Percentiles rank a stretch among this genome's conserved stretches.
phyloP scores from a whole-genome alignment of 2,329 filamentous ascomycete species.

The Fusarium sp. region DNA sequence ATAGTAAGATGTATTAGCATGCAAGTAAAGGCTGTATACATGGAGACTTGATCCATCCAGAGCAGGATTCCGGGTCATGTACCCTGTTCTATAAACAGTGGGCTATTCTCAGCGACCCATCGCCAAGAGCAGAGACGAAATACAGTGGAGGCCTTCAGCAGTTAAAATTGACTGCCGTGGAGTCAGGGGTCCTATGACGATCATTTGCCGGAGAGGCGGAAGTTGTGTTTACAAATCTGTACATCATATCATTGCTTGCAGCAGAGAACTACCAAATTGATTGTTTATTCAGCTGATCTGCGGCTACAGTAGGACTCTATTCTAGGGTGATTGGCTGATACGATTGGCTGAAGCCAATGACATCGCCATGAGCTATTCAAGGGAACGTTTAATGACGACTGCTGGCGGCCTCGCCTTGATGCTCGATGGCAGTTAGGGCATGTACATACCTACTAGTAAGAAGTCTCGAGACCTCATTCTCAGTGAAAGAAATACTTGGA shows the following conservation, averaged over 20 bases:
- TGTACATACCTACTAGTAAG: neutral
- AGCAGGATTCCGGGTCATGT: neutral
- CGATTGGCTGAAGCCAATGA: constrained; percentile 13
- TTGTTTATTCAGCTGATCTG: neutral
- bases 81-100: neutral
- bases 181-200: constrained; percentile 15
- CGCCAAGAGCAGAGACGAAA: constrained; percentile 3
- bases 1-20: neutral
- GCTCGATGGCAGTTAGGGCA: neutral
- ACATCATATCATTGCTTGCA: constrained; percentile 3
- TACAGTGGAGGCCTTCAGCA: neutral
- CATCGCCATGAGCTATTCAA: neutral
- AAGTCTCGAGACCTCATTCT: neutral
- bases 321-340: neutral
- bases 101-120: neutral
- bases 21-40: neutral
- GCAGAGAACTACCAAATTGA: neutral
- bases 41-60: neutral
- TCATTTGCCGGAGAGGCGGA: neutral
- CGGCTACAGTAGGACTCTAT: neutral
- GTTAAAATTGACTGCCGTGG: constrained; percentile 2
- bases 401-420: neutral
- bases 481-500: neutral
- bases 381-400: neutral
- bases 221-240: neutral